These are phyloP conservation scores for Xylaria grammica DNA, from an alignment of 495 filamentous ascomycete species.

Conservation along the genomic window DNA sequence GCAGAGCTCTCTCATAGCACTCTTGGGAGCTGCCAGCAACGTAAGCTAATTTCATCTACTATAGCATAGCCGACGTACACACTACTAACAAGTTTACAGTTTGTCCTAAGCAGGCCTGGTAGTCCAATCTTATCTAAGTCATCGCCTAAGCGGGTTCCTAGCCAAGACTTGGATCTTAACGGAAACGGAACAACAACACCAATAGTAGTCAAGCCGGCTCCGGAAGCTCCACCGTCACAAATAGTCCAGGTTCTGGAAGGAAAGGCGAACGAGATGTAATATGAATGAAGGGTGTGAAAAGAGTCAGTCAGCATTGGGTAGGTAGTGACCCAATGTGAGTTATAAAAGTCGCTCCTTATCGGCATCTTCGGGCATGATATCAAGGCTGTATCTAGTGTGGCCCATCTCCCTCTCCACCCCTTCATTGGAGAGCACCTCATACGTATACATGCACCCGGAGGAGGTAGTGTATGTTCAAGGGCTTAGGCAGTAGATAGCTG, in stretches of 20 bases:
- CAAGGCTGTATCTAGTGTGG: background rate
- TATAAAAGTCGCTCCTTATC: constrained; percentile 10
- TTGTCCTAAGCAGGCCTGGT: constrained; percentile 59
- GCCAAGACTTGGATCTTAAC: constrained; percentile 46
- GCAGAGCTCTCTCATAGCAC: constrained; percentile 86
- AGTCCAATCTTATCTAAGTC: constrained; percentile 60
- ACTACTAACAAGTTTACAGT: constrained; percentile 46
- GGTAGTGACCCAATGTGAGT: background rate
- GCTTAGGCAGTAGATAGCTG: background rate
- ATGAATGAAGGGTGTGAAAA: constrained; percentile 19
- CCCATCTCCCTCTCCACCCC: background rate
- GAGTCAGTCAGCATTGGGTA: no score
- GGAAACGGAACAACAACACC: constrained; percentile 19
- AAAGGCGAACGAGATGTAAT: constrained; percentile 49
- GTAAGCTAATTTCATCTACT: constrained; percentile 59
- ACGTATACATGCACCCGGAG: background rate
- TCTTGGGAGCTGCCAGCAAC: constrained; percentile 86
- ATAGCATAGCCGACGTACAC: constrained; percentile 8
- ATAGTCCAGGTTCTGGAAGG: constrained; percentile 50
- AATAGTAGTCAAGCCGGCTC: constrained; percentile 39
- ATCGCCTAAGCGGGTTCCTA: constrained; percentile 36
- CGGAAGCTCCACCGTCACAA: constrained; percentile 33
- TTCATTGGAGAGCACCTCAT: constrained; percentile 1
- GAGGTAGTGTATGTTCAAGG: background rate
- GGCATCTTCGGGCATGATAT: background rate